Base-by-base conservation (phyloP, 1,284 basidiomycete genomes). In the Ustilago bromivora region DNA sequence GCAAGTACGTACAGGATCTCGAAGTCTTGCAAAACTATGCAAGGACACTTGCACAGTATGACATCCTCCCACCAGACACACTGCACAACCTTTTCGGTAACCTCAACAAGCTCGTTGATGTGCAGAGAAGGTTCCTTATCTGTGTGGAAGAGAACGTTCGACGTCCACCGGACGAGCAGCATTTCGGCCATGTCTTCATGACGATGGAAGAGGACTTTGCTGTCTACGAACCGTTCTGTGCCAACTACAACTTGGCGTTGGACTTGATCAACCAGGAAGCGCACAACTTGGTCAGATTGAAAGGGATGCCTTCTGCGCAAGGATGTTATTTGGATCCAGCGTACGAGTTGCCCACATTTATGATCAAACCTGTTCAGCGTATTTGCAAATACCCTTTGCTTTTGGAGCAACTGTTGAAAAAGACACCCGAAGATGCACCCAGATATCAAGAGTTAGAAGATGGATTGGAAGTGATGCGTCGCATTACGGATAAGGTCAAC, bases 1-100 rank as follows among this genome's bases (percentile, higher is more conserved):
- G 96, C 61, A 98, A 97, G 88, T 99, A 96, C 87, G 96, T 99
- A 17, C 94, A 96, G 87, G 96, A 99, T 88, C 89, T 99, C 65
- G 97, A 99, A 87, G 92, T 96, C 82, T 92, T 99, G 90, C 85
- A 88, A 78, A 85, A 85, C 74, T 88, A 87, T 55, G 84, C 87
- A 55, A 78, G 84, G 11, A 81, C 85, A 15, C 89, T 98, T 66
- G 90, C 93, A 9, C 91, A 92, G 86, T 91, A 90, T 80, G 93
- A 94, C 81, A 90, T 94, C 66, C 91, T 99, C 74, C 92, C 96
- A 82, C 92, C 94, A 77, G 96, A 98, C 87, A 96, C 95, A 51
- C 93, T 98, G 61, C 95, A 98, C 88, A 90, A 93, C 69, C 92
- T 99, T 69, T 99, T 99, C 87, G 94, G 96, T 10, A 95, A 95